Base-by-base conservation (phyloP, 139 green algal species). In the Chlamydomonas eustigma region DNA sequence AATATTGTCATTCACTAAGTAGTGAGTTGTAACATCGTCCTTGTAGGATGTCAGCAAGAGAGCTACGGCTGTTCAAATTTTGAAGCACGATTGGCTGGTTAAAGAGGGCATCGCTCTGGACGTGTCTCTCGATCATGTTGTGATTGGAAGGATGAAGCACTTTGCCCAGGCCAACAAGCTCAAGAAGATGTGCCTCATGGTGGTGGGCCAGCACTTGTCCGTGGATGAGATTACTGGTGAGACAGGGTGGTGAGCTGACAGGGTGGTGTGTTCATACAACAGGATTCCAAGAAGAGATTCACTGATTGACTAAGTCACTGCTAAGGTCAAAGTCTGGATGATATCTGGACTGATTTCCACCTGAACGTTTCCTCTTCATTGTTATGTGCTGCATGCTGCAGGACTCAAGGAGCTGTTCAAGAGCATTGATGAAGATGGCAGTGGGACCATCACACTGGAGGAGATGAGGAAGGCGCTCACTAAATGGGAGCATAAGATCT, bases 81-180 rank as follows among this genome's bases (percentile, higher is more conserved):
- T 90, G 37, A 74, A 81, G 76, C 84, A 91, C 66, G 79, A 88
- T 34, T 92, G 88, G 88, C 64, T 92, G 58, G 50, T 77, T 34
- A 86, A 87, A 76, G 83, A 91, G 64, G 84, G 80, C 38, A 80
- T 82, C 28, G 79, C 84, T 0, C 34, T 72, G 2, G 87, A 91
- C 79, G 76, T 70, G 4, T 64, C 72, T 2, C 64, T 95, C 77
- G 88, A 92, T 77, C 81, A 44, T 64, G 82, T 91, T 33, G 88
- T 95, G 72, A 80, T 92, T 65, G 69, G 85, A 67, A 81, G 89
- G 52, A 86, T 95, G 72, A 86, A 83, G 67, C 85, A 93, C 75
- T 94, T 97, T 75, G 83, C 88, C 30, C 87, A 88, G 73, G 91
- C 91, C 83, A 94, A 88, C 85, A 91, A 89, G 80, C 83, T 96